Base-by-base conservation (phyloP, 2,329 filamentous ascomycete genomes). In the Bipolaris victoriae region DNA sequence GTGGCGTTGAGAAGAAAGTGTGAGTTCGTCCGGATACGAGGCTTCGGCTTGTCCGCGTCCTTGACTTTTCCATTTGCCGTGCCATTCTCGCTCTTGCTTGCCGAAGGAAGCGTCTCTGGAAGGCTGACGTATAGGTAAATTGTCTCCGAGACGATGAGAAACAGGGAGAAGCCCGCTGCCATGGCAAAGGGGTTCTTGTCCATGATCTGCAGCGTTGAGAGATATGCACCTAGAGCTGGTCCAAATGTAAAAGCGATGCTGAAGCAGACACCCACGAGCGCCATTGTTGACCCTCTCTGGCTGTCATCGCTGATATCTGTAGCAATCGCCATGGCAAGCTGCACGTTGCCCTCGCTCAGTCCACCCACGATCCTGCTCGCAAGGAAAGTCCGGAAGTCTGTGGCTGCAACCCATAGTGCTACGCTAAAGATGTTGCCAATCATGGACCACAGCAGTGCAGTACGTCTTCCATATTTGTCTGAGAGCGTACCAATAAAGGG, bases 241-340 rank as follows among this genome's bases (percentile, higher is more conserved):
- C 95, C 95, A 74, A 97, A 96, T 0, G 95, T 99, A 75, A 99
- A 99, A 16, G 95, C 95, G 66, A 99, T 88, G 60, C 91, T 96
- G 80, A 99, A 99, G 80, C 95, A 98, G 13, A 90, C 93, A 57
- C 95, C 95, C 26, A 99, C 94, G 52, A 99, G 83, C 7, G 95
- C 95, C 92, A 99, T 97, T 40, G 95, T 97, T 18, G 91, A 88
- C 20, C 94, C 92, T 26, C 95, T 87, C 70, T 89, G 90, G 55
- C 85, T 84, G 66, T 94, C 90, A 69, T 96, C 92, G 41, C 91
- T 96, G 64, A 99, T 93, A 75, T 99, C 95, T 37, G 94, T 95
- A 16, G 95, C 95, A 75, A 99, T 98, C 40, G 95, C 94, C 62
- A 94, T 95, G 4, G 95, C 94, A 13, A 99, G 83, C 80, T 99